A percentile compares a stretch with the other conserved stretches of the same genome.
Conservation (phyloP, 2,329 filamentous ascomycete species). For the Paraphaeosphaeria sporulosa region DNA sequence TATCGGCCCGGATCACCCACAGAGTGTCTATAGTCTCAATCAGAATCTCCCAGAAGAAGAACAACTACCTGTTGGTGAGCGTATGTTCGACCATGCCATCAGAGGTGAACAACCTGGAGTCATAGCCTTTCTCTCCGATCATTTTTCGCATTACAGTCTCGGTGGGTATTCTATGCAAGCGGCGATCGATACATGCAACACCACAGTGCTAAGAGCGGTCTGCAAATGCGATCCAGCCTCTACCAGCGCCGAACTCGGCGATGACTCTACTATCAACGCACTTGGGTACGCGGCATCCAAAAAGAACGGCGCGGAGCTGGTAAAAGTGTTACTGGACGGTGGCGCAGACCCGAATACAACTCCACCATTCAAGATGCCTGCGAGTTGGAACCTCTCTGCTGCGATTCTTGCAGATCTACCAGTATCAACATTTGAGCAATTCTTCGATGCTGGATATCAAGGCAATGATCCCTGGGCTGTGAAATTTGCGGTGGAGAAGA, state of each 20-base stretch:
- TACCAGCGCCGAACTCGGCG: constrained; percentile 8
- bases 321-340: constrained; percentile 19
- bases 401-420: constrained; percentile 10
- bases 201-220: constrained; percentile 10
- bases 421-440: constrained; percentile 15
- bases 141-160: constrained; percentile 7
- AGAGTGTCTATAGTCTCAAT: constrained; percentile 10
- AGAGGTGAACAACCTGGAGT: constrained; percentile 2
- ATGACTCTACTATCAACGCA: constrained; percentile 10
- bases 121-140: constrained; percentile 11
- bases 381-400: constrained; percentile 14
- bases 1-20: constrained; percentile 9
- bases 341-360: constrained; percentile 16
- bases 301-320: constrained; percentile 10
- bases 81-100: constrained; percentile 12
- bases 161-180: constrained; percentile 7
- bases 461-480: constrained; percentile 12
- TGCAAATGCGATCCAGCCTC: constrained; percentile 10
- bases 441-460: constrained; percentile 17
- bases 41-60: constrained; percentile 7
- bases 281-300: constrained; percentile 14
- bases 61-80: constrained; percentile 4
- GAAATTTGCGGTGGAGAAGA: constrained; percentile 12
- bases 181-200: constrained; percentile 13
- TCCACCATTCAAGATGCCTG: constrained; percentile 15